phyloP scores from a whole-genome alignment of 169 alveolate species.

The Plasmodium blacklocki region DNA sequence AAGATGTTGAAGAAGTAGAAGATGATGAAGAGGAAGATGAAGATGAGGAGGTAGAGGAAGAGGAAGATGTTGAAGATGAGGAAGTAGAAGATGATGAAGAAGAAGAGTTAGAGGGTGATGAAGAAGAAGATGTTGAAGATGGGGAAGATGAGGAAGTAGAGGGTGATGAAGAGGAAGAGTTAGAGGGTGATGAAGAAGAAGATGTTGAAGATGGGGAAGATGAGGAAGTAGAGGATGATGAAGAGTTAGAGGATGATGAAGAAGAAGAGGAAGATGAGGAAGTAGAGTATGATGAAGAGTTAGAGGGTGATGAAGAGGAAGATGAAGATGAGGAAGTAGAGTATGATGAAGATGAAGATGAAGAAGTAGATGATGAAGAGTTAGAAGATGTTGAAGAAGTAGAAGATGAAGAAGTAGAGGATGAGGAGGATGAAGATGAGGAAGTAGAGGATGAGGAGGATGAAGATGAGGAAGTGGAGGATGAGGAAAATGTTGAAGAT shows the following conservation, averaged over 20 bases:
- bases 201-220: too few relatives aligned
- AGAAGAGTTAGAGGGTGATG: neutral
- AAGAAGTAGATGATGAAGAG: too few relatives aligned
- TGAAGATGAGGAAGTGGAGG: neutral
- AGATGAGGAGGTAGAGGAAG: neutral
- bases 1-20: too few relatives aligned
- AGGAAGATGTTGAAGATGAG: neutral
- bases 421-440: neutral
- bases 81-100: neutral
- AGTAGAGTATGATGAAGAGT: too few relatives aligned
- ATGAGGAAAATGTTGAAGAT: neutral
- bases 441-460: neutral
- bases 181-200: neutral
- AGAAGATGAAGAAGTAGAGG: neutral
- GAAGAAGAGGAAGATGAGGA: neutral
- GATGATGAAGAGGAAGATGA: too few relatives aligned
- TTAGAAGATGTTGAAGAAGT: too few relatives aligned
- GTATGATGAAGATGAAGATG: too few relatives aligned
- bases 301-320: too few relatives aligned
- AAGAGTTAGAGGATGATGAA: neutral
- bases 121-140: neutral
- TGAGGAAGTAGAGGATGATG: neutral
- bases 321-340: too few relatives aligned
- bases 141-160: neutral
- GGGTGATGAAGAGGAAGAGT: conserved; percentile 1